Conservation (phyloP, 148 eudicot genomes). For the Arbutus unedo region DNA sequence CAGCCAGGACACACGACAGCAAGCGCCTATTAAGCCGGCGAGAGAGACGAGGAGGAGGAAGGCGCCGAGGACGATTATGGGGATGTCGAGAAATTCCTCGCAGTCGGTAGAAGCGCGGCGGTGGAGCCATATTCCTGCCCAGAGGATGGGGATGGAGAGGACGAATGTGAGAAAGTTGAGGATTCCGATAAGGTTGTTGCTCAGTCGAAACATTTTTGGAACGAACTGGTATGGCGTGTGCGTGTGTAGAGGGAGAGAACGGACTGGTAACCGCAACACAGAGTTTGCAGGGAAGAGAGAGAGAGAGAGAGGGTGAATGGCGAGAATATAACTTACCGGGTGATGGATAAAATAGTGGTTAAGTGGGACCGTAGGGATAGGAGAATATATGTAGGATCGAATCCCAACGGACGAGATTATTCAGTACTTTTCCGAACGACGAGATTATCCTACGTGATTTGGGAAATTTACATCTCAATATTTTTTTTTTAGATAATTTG, state of each 20-base stretch:
- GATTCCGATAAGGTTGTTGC: conserved; percentile 56
- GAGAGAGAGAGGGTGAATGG: background rate
- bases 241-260: background rate
- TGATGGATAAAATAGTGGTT: background rate
- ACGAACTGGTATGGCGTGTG: too few relatives aligned
- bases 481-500: too few relatives aligned
- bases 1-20: conserved; percentile 62
- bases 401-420: background rate
- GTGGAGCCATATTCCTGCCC: conserved; percentile 70
- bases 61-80: conserved; percentile 51
- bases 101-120: conserved; percentile 61
- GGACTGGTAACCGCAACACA: background rate
- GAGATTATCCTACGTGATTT: too few relatives aligned
- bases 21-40: conserved; percentile 69
- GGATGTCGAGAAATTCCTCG: conserved; percentile 56
- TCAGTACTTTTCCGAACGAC: background rate
- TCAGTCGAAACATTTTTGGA: conserved; percentile 25
- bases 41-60: conserved; percentile 59
- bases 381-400: background rate
- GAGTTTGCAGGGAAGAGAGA: background rate
- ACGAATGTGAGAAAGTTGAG: conserved; percentile 66
- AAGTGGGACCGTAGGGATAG: background rate
- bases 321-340: background rate
- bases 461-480: too few relatives aligned
- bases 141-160: conserved; percentile 64